phyloP scores from a whole-genome alignment of 257 asterid species.

The Salvia hispanica region DNA sequence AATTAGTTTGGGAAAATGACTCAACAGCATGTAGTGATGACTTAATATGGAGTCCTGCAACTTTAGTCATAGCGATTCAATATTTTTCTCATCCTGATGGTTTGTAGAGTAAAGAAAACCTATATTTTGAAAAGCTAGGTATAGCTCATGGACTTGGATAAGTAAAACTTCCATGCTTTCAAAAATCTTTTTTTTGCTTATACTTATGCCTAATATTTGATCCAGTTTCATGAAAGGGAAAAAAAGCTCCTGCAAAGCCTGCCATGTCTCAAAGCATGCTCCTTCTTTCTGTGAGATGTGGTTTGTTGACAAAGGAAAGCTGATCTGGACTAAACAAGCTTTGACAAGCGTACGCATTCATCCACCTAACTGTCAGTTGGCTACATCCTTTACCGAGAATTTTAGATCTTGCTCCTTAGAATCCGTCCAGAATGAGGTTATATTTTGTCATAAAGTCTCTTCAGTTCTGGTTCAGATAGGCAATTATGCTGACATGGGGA shows the following conservation, averaged over 20 bases:
- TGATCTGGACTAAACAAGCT: conserved; percentile 65
- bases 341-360: conserved; percentile 38
- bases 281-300: conserved; percentile 77
- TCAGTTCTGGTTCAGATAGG: no score
- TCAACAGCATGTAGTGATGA: no score
- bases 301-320: conserved; percentile 72
- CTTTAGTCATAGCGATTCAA: no score
- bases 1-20: no score
- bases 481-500: not conserved
- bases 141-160: not conserved
- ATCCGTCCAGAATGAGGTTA: conserved; percentile 32
- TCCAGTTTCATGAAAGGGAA: conserved; percentile 63
- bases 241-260: conserved; percentile 66
- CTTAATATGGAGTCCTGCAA: no score
- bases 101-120: no score
- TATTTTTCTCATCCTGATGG: no score
- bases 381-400: conserved; percentile 33
- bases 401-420: conserved; percentile 42
- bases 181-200: not conserved
- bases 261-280: conserved; percentile 57
- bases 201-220: conserved; percentile 29
- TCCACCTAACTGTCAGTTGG: conserved; percentile 36
- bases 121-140: no score
- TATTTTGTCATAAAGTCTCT: no score
- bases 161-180: not conserved